These are phyloP conservation scores for Leptographium procerum DNA, from an alignment of 2,329 filamentous ascomycete genomes.

Conservation along the genomic window DNA sequence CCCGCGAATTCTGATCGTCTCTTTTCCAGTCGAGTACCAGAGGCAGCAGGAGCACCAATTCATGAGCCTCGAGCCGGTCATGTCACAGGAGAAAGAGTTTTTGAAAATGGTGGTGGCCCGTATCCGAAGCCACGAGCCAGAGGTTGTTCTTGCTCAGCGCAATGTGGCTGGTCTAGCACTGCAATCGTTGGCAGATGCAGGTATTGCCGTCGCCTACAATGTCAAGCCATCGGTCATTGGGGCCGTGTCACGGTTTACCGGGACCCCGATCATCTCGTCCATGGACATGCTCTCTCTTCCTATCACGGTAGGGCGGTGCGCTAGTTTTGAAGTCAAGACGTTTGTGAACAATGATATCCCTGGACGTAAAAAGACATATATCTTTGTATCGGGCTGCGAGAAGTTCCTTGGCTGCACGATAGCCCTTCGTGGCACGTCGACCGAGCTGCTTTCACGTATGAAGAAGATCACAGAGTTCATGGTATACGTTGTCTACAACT, in stretches of 20 bases:
- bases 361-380: conserved; percentile 82
- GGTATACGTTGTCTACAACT: conserved; percentile 96
- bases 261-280: conserved; percentile 86
- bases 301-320: conserved; percentile 67
- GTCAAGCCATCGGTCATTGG: conserved; percentile 94
- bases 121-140: conserved; percentile 75
- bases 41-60: conserved; percentile 82
- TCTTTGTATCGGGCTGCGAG: conserved; percentile 83
- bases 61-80: conserved; percentile 95
- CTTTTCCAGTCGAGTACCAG: conserved; percentile 92
- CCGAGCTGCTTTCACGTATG: conserved; percentile 59
- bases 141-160: conserved; percentile 82
- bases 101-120: conserved; percentile 82
- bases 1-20: conserved; percentile 83
- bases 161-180: conserved; percentile 86
- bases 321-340: conserved; percentile 89
- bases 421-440: conserved; percentile 71
- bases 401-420: conserved; percentile 92
- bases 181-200: conserved; percentile 75
- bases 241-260: conserved; percentile 83
- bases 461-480: conserved; percentile 97
- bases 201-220: conserved; percentile 90
- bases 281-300: conserved; percentile 81
- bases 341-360: conserved; percentile 69
- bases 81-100: conserved; percentile 92